Percentiles rank a stretch among this genome's conserved stretches.
phyloP scores from a whole-genome alignment of 805 yeast genomes.

The Kuraishia cidri region DNA sequence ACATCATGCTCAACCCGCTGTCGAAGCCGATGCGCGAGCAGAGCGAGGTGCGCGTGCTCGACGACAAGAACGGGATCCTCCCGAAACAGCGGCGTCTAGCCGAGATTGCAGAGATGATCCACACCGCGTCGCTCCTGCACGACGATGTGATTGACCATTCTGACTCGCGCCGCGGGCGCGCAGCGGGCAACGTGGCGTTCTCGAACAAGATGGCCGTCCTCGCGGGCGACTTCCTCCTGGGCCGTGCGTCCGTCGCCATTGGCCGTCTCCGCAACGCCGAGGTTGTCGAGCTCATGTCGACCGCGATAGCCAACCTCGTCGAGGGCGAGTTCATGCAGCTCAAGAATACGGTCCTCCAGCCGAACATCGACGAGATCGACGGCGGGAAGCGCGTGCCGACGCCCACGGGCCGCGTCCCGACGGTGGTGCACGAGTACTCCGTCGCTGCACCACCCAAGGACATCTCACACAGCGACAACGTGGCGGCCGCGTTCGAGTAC shows the following conservation, averaged over 20 bases:
- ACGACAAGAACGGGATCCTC: constrained; percentile 63
- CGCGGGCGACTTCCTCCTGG: constrained; percentile 93
- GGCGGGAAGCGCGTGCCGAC: constrained; percentile 37
- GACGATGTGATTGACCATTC: constrained; percentile 94
- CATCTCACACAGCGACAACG: constrained; percentile 53
- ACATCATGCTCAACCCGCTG: constrained; percentile 71
- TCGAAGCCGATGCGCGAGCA: constrained; percentile 69
- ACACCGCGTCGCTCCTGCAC: constrained; percentile 90
- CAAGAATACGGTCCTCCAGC: constrained; percentile 77
- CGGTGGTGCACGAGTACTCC: constrained; percentile 48
- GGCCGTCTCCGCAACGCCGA: constrained; percentile 94
- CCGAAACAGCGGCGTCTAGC: constrained; percentile 95
- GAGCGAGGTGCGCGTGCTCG: constrained; percentile 42
- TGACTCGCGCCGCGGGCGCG: constrained; percentile 83
- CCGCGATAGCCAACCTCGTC: constrained; percentile 92
- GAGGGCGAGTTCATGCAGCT: constrained; percentile 99
- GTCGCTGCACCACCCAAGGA: constrained; percentile 14
- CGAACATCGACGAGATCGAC: constrained; percentile 35
- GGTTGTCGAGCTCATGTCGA: constrained; percentile 90
- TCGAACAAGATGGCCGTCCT: constrained; percentile 96
- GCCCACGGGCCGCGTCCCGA: constrained; percentile 57
- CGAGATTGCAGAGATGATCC: constrained; percentile 97
- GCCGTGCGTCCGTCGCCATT: constrained; percentile 93
- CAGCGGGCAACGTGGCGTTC: constrained; percentile 88
- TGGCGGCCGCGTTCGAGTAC: constrained; percentile 90